Evolutionary conservation across 106 monocot genomes (phyloP).

Genomic region (Cymbidium sinense): DNA sequence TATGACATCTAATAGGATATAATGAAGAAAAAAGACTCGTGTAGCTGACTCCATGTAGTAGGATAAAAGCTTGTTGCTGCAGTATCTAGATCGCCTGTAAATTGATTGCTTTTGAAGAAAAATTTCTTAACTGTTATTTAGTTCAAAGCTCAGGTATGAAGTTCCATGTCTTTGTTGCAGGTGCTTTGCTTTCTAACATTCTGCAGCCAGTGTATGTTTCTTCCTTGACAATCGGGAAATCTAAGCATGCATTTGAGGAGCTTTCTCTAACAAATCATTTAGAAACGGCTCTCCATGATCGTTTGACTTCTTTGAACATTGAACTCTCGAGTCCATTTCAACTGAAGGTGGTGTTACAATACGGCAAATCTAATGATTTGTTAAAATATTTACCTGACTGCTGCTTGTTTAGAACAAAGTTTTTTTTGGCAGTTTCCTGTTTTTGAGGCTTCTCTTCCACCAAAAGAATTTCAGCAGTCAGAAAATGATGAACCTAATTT

Average conservation of each 20-base stretch:
- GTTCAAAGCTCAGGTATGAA: too few species aligned
- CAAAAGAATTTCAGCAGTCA: slow-evolving; percentile 51
- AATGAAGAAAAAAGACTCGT: too few species aligned
- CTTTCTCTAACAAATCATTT: slow-evolving; percentile 29
- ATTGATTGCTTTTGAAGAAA: neutral
- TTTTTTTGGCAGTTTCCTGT: slow-evolving; percentile 34
- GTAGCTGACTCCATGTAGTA: too few species aligned
- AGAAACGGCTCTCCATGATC: slow-evolving; percentile 35
- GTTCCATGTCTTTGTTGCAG: too few species aligned
- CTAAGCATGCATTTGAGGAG: slow-evolving; percentile 19
- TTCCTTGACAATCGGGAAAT: slow-evolving; percentile 59
- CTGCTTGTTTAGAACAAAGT: neutral
- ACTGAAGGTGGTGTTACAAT: slow-evolving; percentile 38
- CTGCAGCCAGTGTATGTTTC: slow-evolving; percentile 73
- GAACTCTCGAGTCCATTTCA: slow-evolving; percentile 32
- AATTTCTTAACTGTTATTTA: neutral
- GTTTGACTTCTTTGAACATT: slow-evolving; percentile 24
- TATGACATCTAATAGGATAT: too few species aligned
- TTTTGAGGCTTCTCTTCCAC: slow-evolving; percentile 46
- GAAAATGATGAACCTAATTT: slow-evolving; percentile 30
- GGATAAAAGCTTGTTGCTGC: too few species aligned
- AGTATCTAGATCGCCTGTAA: neutral
- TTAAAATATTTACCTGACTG: too few species aligned
- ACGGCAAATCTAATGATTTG: too few species aligned
- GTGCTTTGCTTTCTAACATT: slow-evolving; percentile 73